Evolutionary conservation across 768 basidiomycete genomes (phyloP).

Genomic region (Xerocomellus intermedius): DNA sequence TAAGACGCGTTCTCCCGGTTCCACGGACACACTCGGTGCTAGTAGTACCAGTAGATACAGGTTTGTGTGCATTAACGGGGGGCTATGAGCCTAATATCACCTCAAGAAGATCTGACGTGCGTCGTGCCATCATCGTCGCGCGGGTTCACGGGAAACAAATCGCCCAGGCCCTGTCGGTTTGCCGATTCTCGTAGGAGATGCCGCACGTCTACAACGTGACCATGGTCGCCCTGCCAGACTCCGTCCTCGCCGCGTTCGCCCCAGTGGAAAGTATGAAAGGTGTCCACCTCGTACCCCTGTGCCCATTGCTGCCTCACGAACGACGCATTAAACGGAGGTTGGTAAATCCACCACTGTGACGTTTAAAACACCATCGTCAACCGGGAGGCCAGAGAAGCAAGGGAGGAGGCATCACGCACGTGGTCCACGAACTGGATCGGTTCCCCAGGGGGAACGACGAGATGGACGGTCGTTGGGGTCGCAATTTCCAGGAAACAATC

Average conservation of each 20-base stretch:
- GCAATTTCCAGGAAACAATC: constrained; percentile 51
- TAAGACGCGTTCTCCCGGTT: too few relatives aligned
- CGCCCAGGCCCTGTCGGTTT: constrained; percentile 32
- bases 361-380: neutral
- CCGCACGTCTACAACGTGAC: constrained; percentile 38
- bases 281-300: constrained; percentile 47
- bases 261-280: constrained; percentile 54
- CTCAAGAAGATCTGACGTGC: neutral
- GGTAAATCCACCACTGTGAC: constrained; percentile 46
- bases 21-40: too few relatives aligned
- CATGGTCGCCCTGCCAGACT: constrained; percentile 35
- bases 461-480: constrained; percentile 43
- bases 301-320: constrained; percentile 48
- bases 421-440: constrained; percentile 48
- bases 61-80: too few relatives aligned
- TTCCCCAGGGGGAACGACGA: constrained; percentile 40
- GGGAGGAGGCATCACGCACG: constrained; percentile 24
- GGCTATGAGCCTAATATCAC: neutral
- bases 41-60: too few relatives aligned
- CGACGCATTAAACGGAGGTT: constrained; percentile 44
- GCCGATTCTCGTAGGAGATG: constrained; percentile 40
- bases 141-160: constrained; percentile 22
- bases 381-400: too few relatives aligned
- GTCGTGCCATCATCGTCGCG: neutral
- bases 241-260: constrained; percentile 37